phyloP scores from a whole-genome alignment of 2,329 filamentous ascomycete species.

The Colletotrichum filicis region DNA sequence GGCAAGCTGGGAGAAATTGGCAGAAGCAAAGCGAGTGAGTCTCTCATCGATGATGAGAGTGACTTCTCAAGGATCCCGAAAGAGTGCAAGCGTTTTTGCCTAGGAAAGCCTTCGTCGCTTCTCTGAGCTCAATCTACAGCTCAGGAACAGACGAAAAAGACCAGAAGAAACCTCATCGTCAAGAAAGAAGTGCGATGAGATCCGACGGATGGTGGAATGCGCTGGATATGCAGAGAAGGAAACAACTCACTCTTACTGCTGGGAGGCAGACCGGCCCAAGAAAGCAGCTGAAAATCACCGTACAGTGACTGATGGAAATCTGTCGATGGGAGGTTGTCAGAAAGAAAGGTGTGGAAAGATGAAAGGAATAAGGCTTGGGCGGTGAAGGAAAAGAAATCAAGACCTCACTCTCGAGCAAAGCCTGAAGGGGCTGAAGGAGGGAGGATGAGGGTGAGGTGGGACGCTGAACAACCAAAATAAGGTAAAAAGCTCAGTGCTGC shows the following conservation, averaged over 20 bases:
- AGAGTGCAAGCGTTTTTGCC: neutral
- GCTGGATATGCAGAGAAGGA: neutral
- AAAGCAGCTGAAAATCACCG: neutral
- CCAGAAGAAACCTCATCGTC: neutral
- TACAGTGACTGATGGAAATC: neutral
- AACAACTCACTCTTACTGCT: neutral
- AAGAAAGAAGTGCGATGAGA: neutral
- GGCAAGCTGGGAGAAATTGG: neutral
- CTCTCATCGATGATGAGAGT: neutral
- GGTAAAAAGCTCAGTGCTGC: neutral
- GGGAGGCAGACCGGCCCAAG: neutral
- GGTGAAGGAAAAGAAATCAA: neutral
- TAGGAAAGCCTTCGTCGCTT: neutral
- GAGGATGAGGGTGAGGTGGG: neutral
- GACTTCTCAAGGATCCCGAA: neutral
- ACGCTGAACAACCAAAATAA: neutral
- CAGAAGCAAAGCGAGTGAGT: neutral
- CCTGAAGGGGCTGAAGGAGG: neutral
- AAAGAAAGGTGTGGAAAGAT: neutral
- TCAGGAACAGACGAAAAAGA: neutral
- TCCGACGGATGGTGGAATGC: neutral
- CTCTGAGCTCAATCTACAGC: neutral
- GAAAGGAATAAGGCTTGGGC: neutral
- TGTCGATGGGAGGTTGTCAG: neutral
- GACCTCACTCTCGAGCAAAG: neutral